A percentile compares a stretch with the other conserved stretches of the same genome.
Evolutionary conservation across 352 stramenopile genomes (phyloP).

Genomic region (Globisporangium polare): DNA sequence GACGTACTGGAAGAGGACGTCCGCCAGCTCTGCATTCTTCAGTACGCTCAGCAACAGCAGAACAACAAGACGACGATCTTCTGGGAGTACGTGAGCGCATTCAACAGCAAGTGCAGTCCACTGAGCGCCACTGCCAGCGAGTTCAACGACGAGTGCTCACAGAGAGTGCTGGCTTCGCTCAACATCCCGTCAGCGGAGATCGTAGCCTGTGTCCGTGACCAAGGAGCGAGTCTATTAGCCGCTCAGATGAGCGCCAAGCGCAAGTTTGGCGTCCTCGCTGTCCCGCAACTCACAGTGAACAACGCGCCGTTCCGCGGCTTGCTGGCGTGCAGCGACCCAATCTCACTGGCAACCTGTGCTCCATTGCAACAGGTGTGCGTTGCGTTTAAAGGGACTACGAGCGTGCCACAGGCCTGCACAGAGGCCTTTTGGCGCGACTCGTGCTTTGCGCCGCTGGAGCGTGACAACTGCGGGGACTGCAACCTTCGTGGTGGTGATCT

Average conservation of each 20-base stretch:
- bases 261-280: constrained; percentile 21
- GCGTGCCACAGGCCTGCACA: constrained; percentile 14
- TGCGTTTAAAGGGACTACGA: background rate
- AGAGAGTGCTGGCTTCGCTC: background rate
- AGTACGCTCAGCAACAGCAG: constrained; percentile 8
- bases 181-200: background rate
- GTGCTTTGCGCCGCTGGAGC: constrained; percentile 16
- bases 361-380: background rate
- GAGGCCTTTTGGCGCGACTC: constrained; percentile 18
- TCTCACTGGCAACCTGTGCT: background rate
- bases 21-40: constrained; percentile 23
- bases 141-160: constrained; percentile 10
- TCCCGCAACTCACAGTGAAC: constrained; percentile 27
- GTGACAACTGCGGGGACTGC: constrained; percentile 27
- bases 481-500: background rate
- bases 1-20: constrained; percentile 30
- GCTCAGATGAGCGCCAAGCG: constrained; percentile 16
- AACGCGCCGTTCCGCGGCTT: constrained; percentile 17
- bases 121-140: constrained; percentile 7
- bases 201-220: background rate
- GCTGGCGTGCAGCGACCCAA: constrained; percentile 5
- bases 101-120: constrained; percentile 21
- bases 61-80: constrained; percentile 19
- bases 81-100: constrained; percentile 21
- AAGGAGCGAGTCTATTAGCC: background rate